Evolutionary conservation across 2,329 filamentous ascomycete species (phyloP), one percentile per base, ranked within the genome.

Genomic region (Arthroderma sp.): DNA sequence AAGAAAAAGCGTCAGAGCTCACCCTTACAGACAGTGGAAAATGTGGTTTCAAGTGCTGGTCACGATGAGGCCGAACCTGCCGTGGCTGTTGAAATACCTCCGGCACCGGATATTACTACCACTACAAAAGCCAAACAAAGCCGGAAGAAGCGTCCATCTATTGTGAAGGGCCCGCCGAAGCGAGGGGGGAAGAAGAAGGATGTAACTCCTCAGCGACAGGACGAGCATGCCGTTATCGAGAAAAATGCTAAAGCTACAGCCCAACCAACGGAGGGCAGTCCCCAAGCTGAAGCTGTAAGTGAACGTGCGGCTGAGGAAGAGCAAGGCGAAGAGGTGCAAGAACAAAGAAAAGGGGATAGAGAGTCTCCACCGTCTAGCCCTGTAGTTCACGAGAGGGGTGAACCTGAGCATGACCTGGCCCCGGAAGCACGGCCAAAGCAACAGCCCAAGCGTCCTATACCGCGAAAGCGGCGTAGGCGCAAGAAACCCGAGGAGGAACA

Each of bases 1-100:
- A 40, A 41, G 11, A 41, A 50, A 46, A 42, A 40, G 41, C 38
- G 6, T n/a, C 42, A 36, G 10, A 43, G 32, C 27, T n/a, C 36
- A 22, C 32, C 32, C 32, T 11, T 34, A 34, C 11, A 34, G 32
- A 34, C 2, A 3, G 32, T 34, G 32, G 15, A 22, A 22, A 29
- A 29, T 22, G 15, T 22, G 30, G 9, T 29, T 42, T 31, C 29
- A 4, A 29, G 36, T 42, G 40, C 29, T 22, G 40, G 28, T 5
- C 11, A 22, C 6, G 40, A 10, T 27, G 15, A 29, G 15, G 11
- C 11, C 30, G 40, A 42, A 10, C 30, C 15, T 22, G 1, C 15
- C 15, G 15, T 22, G 15, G 15, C 15, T 22, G 15, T 22, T 22
- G 15, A 22, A 22, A 22, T 22, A 22, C 15, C 15, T 22, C 15